Conservation (phyloP, 345 rosid genomes). For the Eucalyptus leucophloia region DNA sequence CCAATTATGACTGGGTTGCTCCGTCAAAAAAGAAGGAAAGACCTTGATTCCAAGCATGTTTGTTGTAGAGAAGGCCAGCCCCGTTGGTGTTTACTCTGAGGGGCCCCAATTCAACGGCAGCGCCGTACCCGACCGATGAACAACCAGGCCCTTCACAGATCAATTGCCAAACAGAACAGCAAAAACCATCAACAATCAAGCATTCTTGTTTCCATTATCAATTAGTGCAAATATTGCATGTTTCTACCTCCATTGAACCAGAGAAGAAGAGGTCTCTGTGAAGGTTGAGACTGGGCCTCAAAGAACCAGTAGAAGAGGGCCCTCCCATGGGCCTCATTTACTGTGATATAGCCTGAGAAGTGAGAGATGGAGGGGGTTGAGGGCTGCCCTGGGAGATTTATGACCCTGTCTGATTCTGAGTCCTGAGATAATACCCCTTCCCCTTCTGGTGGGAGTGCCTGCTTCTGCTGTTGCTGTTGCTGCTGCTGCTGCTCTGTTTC, state of each 20-base stretch:
- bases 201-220: not conserved
- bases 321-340: constrained; percentile 32
- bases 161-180: not conserved
- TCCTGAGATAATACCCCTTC: not conserved
- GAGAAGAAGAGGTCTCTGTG: constrained; percentile 44
- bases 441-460: not conserved
- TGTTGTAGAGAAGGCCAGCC: constrained; percentile 22
- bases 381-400: constrained; percentile 46
- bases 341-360: constrained; percentile 57
- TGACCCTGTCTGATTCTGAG: constrained; percentile 23
- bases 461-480: not conserved
- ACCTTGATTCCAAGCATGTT: constrained; percentile 53
- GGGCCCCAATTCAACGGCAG: constrained; percentile 49
- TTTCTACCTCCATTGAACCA: constrained; percentile 48
- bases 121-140: constrained; percentile 58
- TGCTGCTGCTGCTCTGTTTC: not conserved
- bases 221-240: not conserved
- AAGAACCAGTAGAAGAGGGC: constrained; percentile 75
- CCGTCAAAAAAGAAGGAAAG: not conserved
- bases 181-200: not conserved
- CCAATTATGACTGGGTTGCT: not conserved
- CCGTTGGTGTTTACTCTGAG: constrained; percentile 38
- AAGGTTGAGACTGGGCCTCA: constrained; percentile 38
- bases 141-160: constrained; percentile 50
- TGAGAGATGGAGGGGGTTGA: constrained; percentile 23